Evolutionary conservation across 441 rosid species (phyloP), one percentile per base, ranked within the genome.

Genomic region (Raphanus hybrid): DNA sequence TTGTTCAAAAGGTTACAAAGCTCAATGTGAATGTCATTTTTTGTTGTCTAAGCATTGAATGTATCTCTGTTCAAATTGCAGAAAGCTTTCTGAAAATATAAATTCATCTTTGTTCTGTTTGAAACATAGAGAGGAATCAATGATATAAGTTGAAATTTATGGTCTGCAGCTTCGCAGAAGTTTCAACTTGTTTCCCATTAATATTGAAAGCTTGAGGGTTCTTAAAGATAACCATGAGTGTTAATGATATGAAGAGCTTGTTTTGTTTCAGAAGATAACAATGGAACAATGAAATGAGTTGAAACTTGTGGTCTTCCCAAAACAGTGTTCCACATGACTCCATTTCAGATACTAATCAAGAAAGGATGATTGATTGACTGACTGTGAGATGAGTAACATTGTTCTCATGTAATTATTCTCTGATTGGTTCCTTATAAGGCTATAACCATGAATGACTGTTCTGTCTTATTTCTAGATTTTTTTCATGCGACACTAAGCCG

Each of bases 21-120:
- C 50, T 67, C 39, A 67, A 29, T 45, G 50, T 12, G 67, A 67
- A 75, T 67, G n/a, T 10, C 60, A 57, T 45, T 67, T 67, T 50
- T 66, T 65, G 45, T 18, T 27, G 20, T 39, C 8, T 16, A 29
- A 41, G 23, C 50, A 58, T 27, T 3, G 37, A 11, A 63, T 8
- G 14, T 62, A n/a, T 48, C 48, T 52, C 57, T 14, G 14, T 50
- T 14, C 2, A 6, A 59, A 27, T 12, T 12, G 16, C 39, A 12
- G 15, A 59, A 26, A 59, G 15, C 23, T 23, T 59, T 59, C 64
- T 27, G 3, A 27, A 27, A 27, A 60, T n/a, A 48, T 12, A 2
- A 27, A 2, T 60, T 27, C 8, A 27, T 60, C 16, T 12, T 58
- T 20, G 6, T 20, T 57, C 26, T 55, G 27, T 55, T 55, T 55